These are phyloP conservation scores for Pseudogymnoascus sp. DNA, from an alignment of 2,329 filamentous ascomycete species.

Conservation along the genomic window DNA sequence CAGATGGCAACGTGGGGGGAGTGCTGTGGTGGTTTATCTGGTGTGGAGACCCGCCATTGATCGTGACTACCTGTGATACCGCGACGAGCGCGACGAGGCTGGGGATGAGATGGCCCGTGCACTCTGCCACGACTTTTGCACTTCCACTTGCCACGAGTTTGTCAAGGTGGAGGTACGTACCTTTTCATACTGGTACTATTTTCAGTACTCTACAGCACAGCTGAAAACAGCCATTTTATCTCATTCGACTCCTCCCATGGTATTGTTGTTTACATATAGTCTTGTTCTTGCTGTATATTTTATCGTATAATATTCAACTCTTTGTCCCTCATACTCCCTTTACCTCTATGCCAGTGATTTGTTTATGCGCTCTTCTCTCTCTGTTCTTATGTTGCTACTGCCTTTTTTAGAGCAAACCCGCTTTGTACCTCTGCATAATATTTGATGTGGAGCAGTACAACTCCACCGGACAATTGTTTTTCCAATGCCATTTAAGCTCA, in stretches of 20 bases:
- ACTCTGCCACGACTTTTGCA: background rate
- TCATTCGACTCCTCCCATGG: too few relatives aligned
- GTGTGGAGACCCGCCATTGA: background rate
- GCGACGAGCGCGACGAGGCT: background rate
- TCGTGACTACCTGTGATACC: background rate
- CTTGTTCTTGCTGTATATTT: too few relatives aligned
- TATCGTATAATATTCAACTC: too few relatives aligned
- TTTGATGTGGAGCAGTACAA: background rate
- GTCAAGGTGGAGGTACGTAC: background rate
- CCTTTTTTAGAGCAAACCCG: background rate
- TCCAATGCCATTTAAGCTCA: background rate
- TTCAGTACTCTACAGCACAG: background rate
- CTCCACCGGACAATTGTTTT: background rate
- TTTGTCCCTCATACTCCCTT: too few relatives aligned
- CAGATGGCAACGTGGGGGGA: background rate
- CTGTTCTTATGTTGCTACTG: too few relatives aligned
- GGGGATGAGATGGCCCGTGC: background rate
- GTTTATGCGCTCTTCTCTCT: too few relatives aligned
- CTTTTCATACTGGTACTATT: background rate
- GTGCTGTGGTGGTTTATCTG: background rate
- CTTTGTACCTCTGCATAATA: background rate
- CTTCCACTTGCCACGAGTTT: background rate
- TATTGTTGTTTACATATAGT: too few relatives aligned
- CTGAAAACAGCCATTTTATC: background rate
- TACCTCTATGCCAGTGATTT: too few relatives aligned